Base-by-base conservation (phyloP, 108 stramenopile species). In the Bacterosira constricta region DNA sequence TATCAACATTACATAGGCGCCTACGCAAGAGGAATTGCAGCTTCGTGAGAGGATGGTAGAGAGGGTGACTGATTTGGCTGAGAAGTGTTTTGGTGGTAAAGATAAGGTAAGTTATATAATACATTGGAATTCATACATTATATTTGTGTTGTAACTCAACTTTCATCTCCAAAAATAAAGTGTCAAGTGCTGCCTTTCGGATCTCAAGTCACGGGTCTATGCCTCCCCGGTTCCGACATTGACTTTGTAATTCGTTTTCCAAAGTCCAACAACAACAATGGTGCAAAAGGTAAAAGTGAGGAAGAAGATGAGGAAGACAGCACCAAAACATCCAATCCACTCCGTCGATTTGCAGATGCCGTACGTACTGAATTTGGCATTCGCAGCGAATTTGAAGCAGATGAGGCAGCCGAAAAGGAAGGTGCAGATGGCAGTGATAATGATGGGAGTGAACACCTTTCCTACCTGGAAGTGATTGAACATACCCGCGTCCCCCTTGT, bases 401-500 rank as follows among this genome's bases (percentile, higher is more conserved):
- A 45, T 35, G 49, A 73, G 26, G 25, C 38, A 41, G 27, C 0
- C 37, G 18, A 37, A 1, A 50, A 35, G 6, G 34, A 15, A 17
- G 62, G 66, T 36, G 25, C 65, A 6, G 30, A 41, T n/a, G 46
- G 36, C 36, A n/a, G 20, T 27, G 38, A 61, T n/a, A 38, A 44
- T 15, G 10, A 23, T 6, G 30, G 84, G 81, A 53, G 60, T 9
- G 85, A 79, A 27, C 79, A 89, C 30, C 66, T 96, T 34, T 79
- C 82, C 47, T 91, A 95, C 64, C 79, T 99, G 23, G 95, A 96
- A 71, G 86, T 96, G 17, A 91, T 99, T 70, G 84, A 80, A 42
- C 71, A 90, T 25, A 97, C 98, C 2, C 77, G 84, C 2, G 92
- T 99, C 6, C 98, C 98, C 21, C 79, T 99, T 42, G 95, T 99